Conservation (phyloP, 345 rosid species). For the Eucalyptus microcorys region DNA sequence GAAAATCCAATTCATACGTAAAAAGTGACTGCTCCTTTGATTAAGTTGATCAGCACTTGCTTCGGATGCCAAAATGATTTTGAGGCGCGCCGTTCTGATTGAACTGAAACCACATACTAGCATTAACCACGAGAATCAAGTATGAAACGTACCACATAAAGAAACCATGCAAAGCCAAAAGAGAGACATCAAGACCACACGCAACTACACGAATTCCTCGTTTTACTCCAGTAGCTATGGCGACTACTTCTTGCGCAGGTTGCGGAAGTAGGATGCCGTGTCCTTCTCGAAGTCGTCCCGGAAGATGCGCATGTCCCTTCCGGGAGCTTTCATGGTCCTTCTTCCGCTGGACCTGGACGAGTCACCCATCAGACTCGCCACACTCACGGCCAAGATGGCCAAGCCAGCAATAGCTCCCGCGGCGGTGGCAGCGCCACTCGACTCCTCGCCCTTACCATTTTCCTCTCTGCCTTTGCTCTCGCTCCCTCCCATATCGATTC, state of each 20-base stretch:
- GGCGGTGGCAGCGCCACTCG: background rate
- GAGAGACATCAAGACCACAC: background rate
- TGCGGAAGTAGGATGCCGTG: background rate
- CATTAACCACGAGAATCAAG: background rate
- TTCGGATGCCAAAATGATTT: background rate
- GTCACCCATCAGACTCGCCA: background rate
- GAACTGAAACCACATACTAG: background rate
- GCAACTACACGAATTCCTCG: background rate
- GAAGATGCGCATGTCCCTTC: background rate
- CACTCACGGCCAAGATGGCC: background rate
- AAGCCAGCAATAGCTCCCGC: background rate
- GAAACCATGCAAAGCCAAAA: background rate
- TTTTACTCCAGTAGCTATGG: background rate
- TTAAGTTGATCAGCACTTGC: background rate
- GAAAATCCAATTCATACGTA: background rate
- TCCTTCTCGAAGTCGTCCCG: background rate
- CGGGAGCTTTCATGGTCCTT: conserved; percentile 5
- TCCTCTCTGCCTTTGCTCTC: background rate
- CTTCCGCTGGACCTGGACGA: background rate
- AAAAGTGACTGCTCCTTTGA: background rate
- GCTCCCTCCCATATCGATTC: background rate
- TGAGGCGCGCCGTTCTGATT: background rate
- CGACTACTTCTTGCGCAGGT: background rate
- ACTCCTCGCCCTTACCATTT: background rate
- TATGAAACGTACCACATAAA: background rate